Conservation (phyloP, 371 early-diverging fungal genomes). For the Mortierella sp. region DNA sequence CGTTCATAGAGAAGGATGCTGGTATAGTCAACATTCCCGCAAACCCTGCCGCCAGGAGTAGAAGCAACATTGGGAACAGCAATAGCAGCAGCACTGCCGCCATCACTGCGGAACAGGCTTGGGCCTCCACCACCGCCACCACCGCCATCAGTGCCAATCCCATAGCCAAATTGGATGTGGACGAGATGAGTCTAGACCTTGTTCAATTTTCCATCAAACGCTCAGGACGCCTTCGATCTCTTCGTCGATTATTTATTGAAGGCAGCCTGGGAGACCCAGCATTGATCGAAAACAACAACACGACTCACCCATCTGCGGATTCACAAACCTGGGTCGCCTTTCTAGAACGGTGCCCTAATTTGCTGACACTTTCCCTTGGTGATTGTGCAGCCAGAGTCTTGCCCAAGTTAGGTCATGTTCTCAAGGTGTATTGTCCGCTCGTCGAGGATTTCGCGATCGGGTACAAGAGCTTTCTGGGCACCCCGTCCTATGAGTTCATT, state of each 20-base stretch:
- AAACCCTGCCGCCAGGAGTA: not conserved
- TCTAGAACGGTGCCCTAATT: constrained; percentile 1
- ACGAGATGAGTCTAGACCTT: not conserved
- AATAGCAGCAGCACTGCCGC: not conserved
- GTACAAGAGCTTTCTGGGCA: not conserved
- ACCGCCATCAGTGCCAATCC: not conserved
- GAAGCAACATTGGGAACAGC: not conserved
- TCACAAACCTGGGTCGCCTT: constrained; percentile 6
- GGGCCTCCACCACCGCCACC: not conserved
- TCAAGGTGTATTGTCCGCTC: not conserved
- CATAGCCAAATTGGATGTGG: not conserved
- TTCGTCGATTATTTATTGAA: not conserved
- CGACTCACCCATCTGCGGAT: not conserved
- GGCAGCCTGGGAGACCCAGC: not conserved
- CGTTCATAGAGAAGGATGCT: not conserved
- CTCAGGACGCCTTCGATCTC: not conserved
- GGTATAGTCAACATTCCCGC: not conserved
- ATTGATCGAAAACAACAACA: not conserved
- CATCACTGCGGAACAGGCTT: not conserved
- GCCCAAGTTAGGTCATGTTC: not conserved
- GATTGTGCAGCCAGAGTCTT: not conserved
- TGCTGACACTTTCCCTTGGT: not conserved
- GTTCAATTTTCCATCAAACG: not conserved
- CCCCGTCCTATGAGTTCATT: not conserved
- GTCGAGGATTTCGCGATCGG: not conserved